Base-by-base conservation (phyloP, 2,329 filamentous ascomycete genomes). In the Epichloe amarillans region DNA sequence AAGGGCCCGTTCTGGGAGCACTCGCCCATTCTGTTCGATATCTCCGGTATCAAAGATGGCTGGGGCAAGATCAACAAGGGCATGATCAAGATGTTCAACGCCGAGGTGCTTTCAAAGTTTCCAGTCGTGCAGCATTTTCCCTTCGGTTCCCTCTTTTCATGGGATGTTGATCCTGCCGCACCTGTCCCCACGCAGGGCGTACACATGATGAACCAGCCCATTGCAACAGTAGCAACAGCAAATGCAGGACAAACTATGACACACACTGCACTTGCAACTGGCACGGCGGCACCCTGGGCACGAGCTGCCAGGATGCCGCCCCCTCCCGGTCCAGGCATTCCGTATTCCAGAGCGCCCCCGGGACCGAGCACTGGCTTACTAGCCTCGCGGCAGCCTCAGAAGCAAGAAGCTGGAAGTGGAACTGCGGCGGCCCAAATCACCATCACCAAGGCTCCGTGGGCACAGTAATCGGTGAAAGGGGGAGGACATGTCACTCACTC, bases 61-160 rank as follows among this genome's bases (percentile, higher is more conserved):
- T 98, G 93, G 93, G 93, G 86, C 37, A 98, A 98, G 72, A 95
- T 98, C 62, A 97, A 98, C 69, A 90, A 90, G 83, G 93, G 93
- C 48, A 97, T 98, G 93, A 81, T 98, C 61, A 98, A 97, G 69
- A 98, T 98, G 93, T 98, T 91, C 71, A 89, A 94, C 58, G 93
- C 88, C 17, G 93, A 98, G 70, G 93, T 98, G 3, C 74, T 98
- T 14, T 88, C 86, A 39, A 98, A 98, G 66, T 96, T 96, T 62
- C 93, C 93, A 3, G 93, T 98, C 3, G 88, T 98, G n/a, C 93
- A 98, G 68, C 93, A 98, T 67, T 97, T 93, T 58, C 79, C 77
- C 3, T 91, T 93, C 57, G 87, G 87, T 26, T 84, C 82, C 5
- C 70, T 93, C n/a, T 88, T 91, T 62, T 79, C 77, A 38, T 91